A percentile compares a stretch with the other conserved stretches of the same genome.
Evolutionary conservation across 495 filamentous ascomycete genomes (phyloP).

Genomic region (Hypoxylon subgilvum): DNA sequence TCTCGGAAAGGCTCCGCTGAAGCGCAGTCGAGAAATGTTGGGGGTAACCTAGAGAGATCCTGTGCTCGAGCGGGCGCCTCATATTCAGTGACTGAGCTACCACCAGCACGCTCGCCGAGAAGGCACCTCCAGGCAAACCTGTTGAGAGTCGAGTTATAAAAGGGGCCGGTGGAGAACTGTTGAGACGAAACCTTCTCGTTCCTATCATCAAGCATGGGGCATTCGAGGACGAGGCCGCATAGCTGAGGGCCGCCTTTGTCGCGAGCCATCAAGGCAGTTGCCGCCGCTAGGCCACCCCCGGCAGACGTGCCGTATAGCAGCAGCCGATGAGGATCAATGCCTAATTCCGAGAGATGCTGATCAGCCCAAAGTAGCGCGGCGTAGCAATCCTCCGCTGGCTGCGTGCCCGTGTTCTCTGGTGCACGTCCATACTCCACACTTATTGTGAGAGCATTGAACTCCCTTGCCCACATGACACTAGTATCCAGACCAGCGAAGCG

Average conservation of each 20-base stretch:
- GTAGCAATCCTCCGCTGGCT: conserved; percentile 41
- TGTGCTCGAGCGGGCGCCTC: conserved; percentile 43
- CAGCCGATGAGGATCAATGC: conserved; percentile 43
- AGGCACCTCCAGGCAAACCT: conserved; percentile 45
- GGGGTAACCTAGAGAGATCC: conserved; percentile 41
- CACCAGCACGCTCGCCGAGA: conserved; percentile 39
- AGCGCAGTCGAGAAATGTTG: conserved; percentile 45
- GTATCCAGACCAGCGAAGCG: conserved; percentile 44
- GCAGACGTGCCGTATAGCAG: conserved; percentile 46
- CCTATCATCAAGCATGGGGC: conserved; percentile 47
- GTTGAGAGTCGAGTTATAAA: conserved; percentile 44
- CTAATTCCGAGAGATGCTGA: conserved; percentile 34
- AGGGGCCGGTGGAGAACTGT: conserved; percentile 40
- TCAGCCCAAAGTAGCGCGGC: conserved; percentile 38
- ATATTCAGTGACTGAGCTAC: conserved; percentile 39
- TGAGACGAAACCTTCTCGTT: conserved; percentile 42
- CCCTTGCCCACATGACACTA: conserved; percentile 40
- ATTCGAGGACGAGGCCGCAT: conserved; percentile 42
- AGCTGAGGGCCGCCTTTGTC: conserved; percentile 42
- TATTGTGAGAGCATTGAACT: conserved; percentile 40
- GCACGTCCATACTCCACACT: conserved; percentile 48
- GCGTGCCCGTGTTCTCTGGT: conserved; percentile 41
- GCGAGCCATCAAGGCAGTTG: conserved; percentile 41
- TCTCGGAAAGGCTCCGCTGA: conserved; percentile 46
- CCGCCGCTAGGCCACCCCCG: conserved; percentile 45